Evolutionary conservation across 805 yeast species (phyloP).

Genomic region (baker's yeast (Saccharomyces cerevisiae)): DNA sequence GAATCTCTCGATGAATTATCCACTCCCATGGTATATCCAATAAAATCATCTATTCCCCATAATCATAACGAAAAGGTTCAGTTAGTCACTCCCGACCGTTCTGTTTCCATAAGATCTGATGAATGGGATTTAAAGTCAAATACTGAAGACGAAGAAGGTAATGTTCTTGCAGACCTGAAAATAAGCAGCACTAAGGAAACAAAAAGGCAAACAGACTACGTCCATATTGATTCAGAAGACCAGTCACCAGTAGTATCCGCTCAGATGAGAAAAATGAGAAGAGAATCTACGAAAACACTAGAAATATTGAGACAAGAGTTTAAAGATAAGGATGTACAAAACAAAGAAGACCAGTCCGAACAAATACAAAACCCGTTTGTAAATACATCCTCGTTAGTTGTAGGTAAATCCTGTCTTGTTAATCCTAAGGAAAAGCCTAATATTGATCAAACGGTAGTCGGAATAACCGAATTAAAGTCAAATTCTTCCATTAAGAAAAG

Average conservation of each 20-base stretch:
- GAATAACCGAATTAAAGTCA: conserved; percentile 3
- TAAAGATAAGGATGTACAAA: neutral
- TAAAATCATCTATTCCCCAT: neutral
- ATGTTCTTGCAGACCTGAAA: conserved; percentile 1
- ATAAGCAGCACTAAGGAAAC: conserved; percentile 1
- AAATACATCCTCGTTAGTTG: conserved; percentile 12
- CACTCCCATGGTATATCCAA: conserved; percentile 1
- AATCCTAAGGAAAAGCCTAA: neutral
- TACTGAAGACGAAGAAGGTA: neutral
- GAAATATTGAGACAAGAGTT: conserved; percentile 12
- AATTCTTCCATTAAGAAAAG: conserved; percentile 11
- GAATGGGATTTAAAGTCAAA: conserved; percentile 12
- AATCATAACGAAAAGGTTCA: conserved; percentile 3
- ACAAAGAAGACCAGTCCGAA: neutral
- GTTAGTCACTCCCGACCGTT: conserved; percentile 14
- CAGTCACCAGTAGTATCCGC: conserved; percentile 20
- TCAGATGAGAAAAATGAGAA: conserved; percentile 17
- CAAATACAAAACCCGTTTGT: neutral
- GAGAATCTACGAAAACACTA: conserved; percentile 13
- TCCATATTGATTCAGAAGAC: conserved; percentile 7
- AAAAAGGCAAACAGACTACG: neutral
- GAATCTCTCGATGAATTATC: neutral
- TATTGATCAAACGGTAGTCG: neutral
- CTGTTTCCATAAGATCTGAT: conserved; percentile 9
- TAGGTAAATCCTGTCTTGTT: conserved; percentile 7